Percentiles rank a stretch among this genome's conserved stretches.
phyloP scores from a whole-genome alignment of 2,329 filamentous ascomycete species.

The Ceratocystiopsis minuta region DNA sequence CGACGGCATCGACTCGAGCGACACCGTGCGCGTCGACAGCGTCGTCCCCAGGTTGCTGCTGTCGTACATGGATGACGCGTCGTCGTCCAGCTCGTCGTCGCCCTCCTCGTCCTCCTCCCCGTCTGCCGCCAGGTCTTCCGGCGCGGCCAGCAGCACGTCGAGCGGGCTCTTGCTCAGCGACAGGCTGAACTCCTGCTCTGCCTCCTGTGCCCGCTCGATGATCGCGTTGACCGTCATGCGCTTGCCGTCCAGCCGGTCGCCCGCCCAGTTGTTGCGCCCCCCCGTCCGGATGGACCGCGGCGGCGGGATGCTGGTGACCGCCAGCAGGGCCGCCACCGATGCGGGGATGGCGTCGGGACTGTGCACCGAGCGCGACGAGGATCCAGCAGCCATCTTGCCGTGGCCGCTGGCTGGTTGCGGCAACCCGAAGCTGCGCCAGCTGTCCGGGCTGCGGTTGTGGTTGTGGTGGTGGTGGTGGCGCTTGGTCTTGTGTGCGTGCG shows the following conservation, averaged over 20 bases:
- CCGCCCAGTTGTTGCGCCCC: background rate
- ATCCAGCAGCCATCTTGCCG: background rate
- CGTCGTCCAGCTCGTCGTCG: slow-evolving; percentile 24
- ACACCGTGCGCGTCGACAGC: slow-evolving; percentile 36
- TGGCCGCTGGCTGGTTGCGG: background rate
- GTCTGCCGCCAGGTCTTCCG: slow-evolving; percentile 37
- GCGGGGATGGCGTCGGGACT: slow-evolving; percentile 37
- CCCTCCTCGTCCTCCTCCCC: slow-evolving; percentile 30
- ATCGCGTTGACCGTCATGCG: slow-evolving; percentile 38
- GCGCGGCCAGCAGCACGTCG: slow-evolving; percentile 40
- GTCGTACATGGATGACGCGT: slow-evolving; percentile 24
- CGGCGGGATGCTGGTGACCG: slow-evolving; percentile 42
- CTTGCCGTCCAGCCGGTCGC: slow-evolving; percentile 10
- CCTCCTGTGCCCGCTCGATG: slow-evolving; percentile 33
- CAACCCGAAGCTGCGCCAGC: background rate
- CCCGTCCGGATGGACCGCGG: slow-evolving; percentile 17
- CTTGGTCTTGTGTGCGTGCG: slow-evolving; percentile 14
- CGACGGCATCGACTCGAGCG: slow-evolving; percentile 43
- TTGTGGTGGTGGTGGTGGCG: slow-evolving; percentile 4
- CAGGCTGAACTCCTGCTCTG: slow-evolving; percentile 40
- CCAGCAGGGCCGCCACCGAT: slow-evolving; percentile 41
- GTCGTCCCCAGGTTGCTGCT: slow-evolving; percentile 31
- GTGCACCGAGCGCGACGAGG: slow-evolving; percentile 20
- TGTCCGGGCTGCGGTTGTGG: slow-evolving; percentile 13
- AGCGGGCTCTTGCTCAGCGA: slow-evolving; percentile 35